Evolutionary conservation across 768 basidiomycete species (phyloP), one percentile per base, ranked within the genome.

Genomic region (Lepiota venenata): DNA sequence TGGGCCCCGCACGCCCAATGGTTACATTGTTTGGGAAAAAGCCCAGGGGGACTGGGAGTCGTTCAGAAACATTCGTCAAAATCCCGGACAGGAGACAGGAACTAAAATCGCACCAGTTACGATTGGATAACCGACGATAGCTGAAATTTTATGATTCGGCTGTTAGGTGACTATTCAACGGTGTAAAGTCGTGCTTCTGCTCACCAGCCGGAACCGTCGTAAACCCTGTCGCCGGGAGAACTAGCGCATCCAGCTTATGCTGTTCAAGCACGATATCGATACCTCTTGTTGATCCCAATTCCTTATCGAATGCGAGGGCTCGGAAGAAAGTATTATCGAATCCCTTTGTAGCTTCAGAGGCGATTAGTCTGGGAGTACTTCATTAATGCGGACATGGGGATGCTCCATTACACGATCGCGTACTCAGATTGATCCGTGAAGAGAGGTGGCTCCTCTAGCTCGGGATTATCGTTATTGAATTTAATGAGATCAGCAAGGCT

Each of bases 71-170:
- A 25, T 50, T 27, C 22, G 42, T 21, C 15, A 25, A 3, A 27
- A 35, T 11, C 32, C 8, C 22, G 37, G 2, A 51, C 2, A 5
- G 21, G 27, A 3, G 25, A 42, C 4, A 21, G 50, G 39, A 8
- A 32, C 3, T 8, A 29, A 40, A 35, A 27, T 37, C 70, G 60
- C 41, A 80, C 84, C 83, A 20, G 85, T 84, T 36, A 85, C 71
- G 50, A 85, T 81, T 1, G 85, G 85, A 58, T 85, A 86, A 7
- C 84, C 85, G 4, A 82, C 80, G 52, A 85, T 77, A 3, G 83
- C 85, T 67, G 67, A 61, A 3, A 32, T 2, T 32, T 32, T 9
- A 8, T 11, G 32, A 32, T 2, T 32, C 32, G 9, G 9, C 4
- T 32, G 32, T 32, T 32, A 32, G 10, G 2, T 2, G 4, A 32